Evolutionary conservation across 768 basidiomycete species (phyloP).

Genomic region (Panaeolus papilionaceus): DNA sequence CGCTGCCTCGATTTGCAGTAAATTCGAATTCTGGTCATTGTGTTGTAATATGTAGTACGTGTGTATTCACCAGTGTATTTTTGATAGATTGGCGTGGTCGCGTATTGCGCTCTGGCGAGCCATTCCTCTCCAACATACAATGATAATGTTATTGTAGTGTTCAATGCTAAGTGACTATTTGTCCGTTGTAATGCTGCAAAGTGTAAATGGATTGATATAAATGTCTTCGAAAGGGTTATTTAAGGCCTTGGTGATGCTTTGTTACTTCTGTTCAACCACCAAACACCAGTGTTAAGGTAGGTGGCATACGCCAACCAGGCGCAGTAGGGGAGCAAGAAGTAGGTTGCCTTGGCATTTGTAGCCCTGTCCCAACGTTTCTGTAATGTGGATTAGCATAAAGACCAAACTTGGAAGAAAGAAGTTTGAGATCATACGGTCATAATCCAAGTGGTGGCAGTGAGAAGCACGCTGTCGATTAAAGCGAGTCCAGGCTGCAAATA

Average conservation of each 20-base stretch:
- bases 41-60: not conserved
- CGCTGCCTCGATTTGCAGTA: not conserved
- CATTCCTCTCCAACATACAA: not conserved
- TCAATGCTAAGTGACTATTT: not conserved
- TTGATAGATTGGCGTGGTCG: not conserved
- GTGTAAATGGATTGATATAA: not conserved
- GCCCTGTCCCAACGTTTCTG: constrained; percentile 58
- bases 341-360: constrained; percentile 53
- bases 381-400: not conserved
- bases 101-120: not conserved
- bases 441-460: constrained; percentile 60
- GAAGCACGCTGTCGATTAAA: constrained; percentile 56
- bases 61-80: not conserved
- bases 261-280: constrained; percentile 53
- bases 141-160: not conserved
- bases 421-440: constrained; percentile 54
- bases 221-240: not conserved
- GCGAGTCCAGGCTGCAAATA: constrained; percentile 55
- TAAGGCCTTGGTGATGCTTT: not conserved
- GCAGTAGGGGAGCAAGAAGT: constrained; percentile 68
- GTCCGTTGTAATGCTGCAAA: not conserved
- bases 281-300: constrained; percentile 71
- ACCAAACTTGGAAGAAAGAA: not conserved
- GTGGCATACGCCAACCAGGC: constrained; percentile 70
- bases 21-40: not conserved